Conservation (phyloP, 805 yeast genomes). For the Ogataea neopini region DNA sequence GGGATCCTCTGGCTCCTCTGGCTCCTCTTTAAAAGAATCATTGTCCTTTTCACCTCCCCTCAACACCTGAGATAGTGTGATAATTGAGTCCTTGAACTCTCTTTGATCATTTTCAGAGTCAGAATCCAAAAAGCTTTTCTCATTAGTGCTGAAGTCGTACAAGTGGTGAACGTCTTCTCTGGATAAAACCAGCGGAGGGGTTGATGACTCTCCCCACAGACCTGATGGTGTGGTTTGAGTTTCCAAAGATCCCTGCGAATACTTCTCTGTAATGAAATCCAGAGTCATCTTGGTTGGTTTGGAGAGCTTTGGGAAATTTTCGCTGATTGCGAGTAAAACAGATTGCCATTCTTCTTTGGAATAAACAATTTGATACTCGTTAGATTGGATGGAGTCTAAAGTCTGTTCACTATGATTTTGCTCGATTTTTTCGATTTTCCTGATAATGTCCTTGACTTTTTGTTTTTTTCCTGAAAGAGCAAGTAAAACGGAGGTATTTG, state of each 20-base stretch:
- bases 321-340: slow-evolving; percentile 24
- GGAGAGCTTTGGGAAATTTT: slow-evolving; percentile 30
- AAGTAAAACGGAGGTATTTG: slow-evolving; percentile 21
- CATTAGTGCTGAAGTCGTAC: slow-evolving; percentile 20
- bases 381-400: not conserved
- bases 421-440: slow-evolving; percentile 23
- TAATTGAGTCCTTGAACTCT: slow-evolving; percentile 5
- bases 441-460: slow-evolving; percentile 31
- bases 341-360: slow-evolving; percentile 33
- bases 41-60: slow-evolving; percentile 3
- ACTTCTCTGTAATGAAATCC: slow-evolving; percentile 26
- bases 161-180: slow-evolving; percentile 21
- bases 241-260: slow-evolving; percentile 13
- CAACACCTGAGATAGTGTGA: slow-evolving; percentile 24
- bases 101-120: slow-evolving; percentile 9
- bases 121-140: slow-evolving; percentile 21
- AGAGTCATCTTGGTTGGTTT: slow-evolving; percentile 26
- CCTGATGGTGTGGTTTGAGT: slow-evolving; percentile 1
- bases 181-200: slow-evolving; percentile 20
- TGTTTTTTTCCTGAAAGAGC: slow-evolving; percentile 35
- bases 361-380: slow-evolving; percentile 25
- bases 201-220: slow-evolving; percentile 22
- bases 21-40: not conserved
- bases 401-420: slow-evolving; percentile 1
- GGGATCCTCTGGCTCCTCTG: not conserved